These are phyloP conservation scores for Cladosporium sp. DNA, from an alignment of 2,329 filamentous ascomycete genomes.

Conservation along the genomic window DNA sequence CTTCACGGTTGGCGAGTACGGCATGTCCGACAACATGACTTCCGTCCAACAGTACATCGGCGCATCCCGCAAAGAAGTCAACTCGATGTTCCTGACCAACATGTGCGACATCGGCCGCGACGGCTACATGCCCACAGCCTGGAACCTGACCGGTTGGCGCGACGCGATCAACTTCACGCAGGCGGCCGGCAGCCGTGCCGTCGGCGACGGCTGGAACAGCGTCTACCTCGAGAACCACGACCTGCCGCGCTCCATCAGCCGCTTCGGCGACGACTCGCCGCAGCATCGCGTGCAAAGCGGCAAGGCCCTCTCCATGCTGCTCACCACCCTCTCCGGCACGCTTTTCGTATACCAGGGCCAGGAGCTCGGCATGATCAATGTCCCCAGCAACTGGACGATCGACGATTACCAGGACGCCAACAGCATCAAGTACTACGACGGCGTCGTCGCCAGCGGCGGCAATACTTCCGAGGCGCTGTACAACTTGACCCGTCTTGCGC, in stretches of 20 bases:
- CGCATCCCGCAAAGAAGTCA: constrained; percentile 5
- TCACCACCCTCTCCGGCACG: constrained; percentile 55
- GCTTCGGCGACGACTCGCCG: constrained; percentile 46
- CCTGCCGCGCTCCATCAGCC: constrained; percentile 52
- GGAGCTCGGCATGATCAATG: constrained; percentile 63
- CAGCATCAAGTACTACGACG: constrained; percentile 37
- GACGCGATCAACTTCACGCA: constrained; percentile 24
- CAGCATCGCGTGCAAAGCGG: constrained; percentile 45
- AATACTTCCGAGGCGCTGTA: constrained; percentile 33
- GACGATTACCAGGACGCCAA: constrained; percentile 62
- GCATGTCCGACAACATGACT: constrained; percentile 8
- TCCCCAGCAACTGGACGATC: constrained; percentile 55
- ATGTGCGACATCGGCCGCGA: constrained; percentile 6
- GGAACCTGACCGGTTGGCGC: constrained; percentile 19
- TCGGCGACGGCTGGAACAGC: constrained; percentile 53
- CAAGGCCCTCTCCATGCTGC: constrained; percentile 55
- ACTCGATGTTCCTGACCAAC: constrained; percentile 9
- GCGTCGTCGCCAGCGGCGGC: constrained; percentile 29
- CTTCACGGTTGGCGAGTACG: constrained; percentile 47
- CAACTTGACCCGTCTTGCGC: constrained; percentile 50
- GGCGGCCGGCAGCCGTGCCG: constrained; percentile 48
- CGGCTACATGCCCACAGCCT: constrained; percentile 1
- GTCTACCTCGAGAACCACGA: constrained; percentile 63
- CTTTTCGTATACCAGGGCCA: constrained; percentile 64
- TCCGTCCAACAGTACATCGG: constrained; percentile 5